Evolutionary conservation across 805 yeast species (phyloP).

Genomic region (Maudiozyma turicensis): DNA sequence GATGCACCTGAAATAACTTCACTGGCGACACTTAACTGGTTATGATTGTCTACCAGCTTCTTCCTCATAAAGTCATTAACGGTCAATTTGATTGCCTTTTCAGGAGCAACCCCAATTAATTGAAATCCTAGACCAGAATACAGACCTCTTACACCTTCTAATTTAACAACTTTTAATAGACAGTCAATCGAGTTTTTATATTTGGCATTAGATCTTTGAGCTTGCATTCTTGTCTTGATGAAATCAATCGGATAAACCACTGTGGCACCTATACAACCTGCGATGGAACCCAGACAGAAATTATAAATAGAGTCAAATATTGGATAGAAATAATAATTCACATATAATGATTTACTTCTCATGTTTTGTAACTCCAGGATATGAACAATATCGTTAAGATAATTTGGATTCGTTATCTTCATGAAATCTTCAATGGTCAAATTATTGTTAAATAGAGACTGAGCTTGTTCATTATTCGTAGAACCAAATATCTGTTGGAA

Average conservation of each 20-base stretch:
- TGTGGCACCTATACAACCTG: conserved; percentile 98
- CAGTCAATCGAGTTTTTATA: conserved; percentile 83
- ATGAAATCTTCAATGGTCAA: conserved; percentile 33
- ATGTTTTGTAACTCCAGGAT: conserved; percentile 22
- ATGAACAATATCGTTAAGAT: conserved; percentile 28
- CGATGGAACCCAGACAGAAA: conserved; percentile 82
- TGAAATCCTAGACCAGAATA: conserved; percentile 93
- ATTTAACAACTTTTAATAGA: conserved; percentile 59
- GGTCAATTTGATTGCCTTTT: conserved; percentile 91
- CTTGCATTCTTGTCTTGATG: conserved; percentile 95
- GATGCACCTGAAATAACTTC: conserved; percentile 84
- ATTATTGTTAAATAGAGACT: neutral
- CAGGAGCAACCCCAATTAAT: conserved; percentile 95
- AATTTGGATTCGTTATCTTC: conserved; percentile 34
- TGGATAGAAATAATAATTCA: conserved; percentile 39
- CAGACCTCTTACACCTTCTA: conserved; percentile 77
- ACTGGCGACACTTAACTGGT: conserved; percentile 43
- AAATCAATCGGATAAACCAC: conserved; percentile 94
- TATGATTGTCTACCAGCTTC: conserved; percentile 44
- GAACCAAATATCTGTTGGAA: neutral
- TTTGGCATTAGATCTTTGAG: conserved; percentile 63
- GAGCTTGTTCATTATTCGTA: neutral
- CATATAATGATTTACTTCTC: conserved; percentile 23
- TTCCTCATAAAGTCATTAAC: conserved; percentile 84
- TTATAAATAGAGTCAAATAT: conserved; percentile 83